These are phyloP conservation scores for Apiospora hydei DNA, from an alignment of 2,329 filamentous ascomycete genomes.

Conservation along the genomic window DNA sequence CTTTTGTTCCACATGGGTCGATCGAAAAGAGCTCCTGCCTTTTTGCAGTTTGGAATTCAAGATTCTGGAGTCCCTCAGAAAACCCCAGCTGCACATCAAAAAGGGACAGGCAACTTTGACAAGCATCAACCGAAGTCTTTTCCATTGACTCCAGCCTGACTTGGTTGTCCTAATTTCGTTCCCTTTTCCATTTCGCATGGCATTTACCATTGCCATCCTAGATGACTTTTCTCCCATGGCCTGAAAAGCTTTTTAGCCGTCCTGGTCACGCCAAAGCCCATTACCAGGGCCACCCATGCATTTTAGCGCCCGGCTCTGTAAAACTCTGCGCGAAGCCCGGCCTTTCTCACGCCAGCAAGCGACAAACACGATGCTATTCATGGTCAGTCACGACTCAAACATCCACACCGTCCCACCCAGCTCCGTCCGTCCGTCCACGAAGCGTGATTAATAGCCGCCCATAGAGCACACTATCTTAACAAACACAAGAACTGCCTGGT, in stretches of 20 bases:
- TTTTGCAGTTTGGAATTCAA: too few species aligned
- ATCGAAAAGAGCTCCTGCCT: too few species aligned
- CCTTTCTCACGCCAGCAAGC: background rate
- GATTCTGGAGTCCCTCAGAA: background rate
- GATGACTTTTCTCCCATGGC: background rate
- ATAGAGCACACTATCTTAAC: background rate
- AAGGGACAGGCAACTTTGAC: background rate
- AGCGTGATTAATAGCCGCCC: background rate
- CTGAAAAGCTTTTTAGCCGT: background rate
- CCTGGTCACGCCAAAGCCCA: background rate
- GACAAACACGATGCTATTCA: background rate
- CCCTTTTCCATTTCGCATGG: background rate
- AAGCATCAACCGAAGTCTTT: background rate
- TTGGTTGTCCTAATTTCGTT: too few species aligned
- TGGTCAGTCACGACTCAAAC: constrained; percentile 17
- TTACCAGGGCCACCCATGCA: constrained; percentile 8
- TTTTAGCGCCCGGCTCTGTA: background rate
- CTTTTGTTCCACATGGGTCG: background rate
- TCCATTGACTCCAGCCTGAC: too few species aligned
- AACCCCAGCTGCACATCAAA: background rate
- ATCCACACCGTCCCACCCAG: background rate
- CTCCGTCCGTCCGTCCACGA: background rate
- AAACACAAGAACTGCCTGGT: constrained; percentile 46
- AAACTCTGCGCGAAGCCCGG: background rate
- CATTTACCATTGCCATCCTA: background rate